Conservation (phyloP, 2,329 filamentous ascomycete species). For the Fusarium sp. region DNA sequence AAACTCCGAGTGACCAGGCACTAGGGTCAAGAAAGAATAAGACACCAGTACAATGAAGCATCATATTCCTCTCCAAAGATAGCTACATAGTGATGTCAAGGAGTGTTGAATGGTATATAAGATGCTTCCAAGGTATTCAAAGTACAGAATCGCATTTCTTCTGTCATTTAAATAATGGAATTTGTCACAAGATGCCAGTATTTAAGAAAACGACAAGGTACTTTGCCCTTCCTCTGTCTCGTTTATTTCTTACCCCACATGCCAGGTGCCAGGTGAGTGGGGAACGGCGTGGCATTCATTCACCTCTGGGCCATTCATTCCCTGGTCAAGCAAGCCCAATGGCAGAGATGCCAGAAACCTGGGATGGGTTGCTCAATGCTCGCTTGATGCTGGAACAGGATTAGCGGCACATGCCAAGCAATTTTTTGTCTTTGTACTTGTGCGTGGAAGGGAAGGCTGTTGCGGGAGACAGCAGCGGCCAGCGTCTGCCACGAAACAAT, state of each 20-base stretch:
- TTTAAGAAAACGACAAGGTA: not conserved
- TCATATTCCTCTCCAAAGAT: not conserved
- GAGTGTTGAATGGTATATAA: not conserved
- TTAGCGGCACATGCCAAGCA: conserved; percentile 33
- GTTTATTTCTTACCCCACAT: not conserved
- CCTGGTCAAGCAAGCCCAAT: not conserved
- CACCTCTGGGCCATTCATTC: conserved; percentile 4
- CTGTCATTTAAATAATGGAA: not conserved
- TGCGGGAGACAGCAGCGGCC: conserved; percentile 8
- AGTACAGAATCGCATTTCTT: not conserved
- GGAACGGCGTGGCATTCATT: not conserved
- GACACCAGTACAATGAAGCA: not conserved
- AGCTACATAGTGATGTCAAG: not conserved
- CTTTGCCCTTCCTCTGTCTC: not conserved
- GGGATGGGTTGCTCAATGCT: conserved; percentile 13
- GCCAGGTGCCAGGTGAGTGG: conserved; percentile 18
- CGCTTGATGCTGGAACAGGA: conserved; percentile 14
- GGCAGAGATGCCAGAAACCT: conserved; percentile 28
- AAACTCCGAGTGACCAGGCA: conserved; percentile 34
- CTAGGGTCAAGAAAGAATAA: not conserved
- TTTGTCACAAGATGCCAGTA: not conserved
- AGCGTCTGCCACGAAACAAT: conserved; percentile 12
- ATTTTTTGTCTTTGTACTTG: conserved; percentile 22
- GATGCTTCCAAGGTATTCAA: not conserved
- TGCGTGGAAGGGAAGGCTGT: conserved; percentile 6